Base-by-base conservation (phyloP, 2,329 filamentous ascomycete genomes). In the Xylariomycetidae sp. region DNA sequence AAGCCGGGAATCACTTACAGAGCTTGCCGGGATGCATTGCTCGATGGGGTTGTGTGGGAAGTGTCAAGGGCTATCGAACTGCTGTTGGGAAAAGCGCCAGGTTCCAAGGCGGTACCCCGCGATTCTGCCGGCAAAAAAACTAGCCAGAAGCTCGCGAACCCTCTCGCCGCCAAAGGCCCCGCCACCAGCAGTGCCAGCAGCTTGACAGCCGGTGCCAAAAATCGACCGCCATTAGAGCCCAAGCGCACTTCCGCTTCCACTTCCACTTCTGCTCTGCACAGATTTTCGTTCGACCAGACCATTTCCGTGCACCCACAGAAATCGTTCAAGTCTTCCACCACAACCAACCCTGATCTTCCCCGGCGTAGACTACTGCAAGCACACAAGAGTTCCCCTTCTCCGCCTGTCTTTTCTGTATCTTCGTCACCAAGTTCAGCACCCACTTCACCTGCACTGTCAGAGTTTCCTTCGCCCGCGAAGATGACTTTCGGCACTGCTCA, bases 391-490 rank as follows among this genome's bases (percentile, higher is more conserved):
- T n/a, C 50, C 12, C 47, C 50, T 1, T 46, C 53, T 9, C 42
- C 52, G 13, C 41, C 47, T 25, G 39, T 56, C 16, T 57, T 57
- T 37, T 58, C 54, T 29, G 39, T 53, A 19, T 48, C 53, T 4
- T 52, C 54, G n/a, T 54, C 53, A 14, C 40, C 51, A 10, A 47
- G 52, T 27, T 57, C 54, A 5, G 35, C 46, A 16, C 39, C 48
- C n/a, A 56, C 50, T n/a, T 50, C 49, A n/a, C 52, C 47, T 8
- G 36, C 38, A 22, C 36, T 32, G 12, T 47, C 45, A 29, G 31
- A 43, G 36, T 34, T 30, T 13, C 29, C 44, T 34, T 45, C 39
- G 13, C 34, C 44, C 19, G 26, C 16, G 8, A n/a, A 34, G 32
- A n/a, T 29, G 25, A 7, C 20, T 20, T 36, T n/a, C n/a, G n/a